Evolutionary conservation across 2,329 filamentous ascomycete species (phyloP).

Genomic region (Coleophoma cylindrospora): DNA sequence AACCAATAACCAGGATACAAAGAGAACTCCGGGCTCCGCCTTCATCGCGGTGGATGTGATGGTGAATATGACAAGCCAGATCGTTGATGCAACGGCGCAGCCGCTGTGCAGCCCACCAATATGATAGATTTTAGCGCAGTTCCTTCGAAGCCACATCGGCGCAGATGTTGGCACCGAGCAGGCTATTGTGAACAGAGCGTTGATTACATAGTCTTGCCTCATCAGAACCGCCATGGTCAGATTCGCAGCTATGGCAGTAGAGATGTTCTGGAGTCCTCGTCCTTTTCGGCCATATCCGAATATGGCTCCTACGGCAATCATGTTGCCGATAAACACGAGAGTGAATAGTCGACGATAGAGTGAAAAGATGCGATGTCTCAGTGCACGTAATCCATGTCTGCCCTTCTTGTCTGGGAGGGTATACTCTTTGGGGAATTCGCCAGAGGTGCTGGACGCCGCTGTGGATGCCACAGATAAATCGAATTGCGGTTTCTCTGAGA

Average conservation of each 20-base stretch:
- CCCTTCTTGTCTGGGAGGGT: conserved; percentile 35
- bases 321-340: conserved; percentile 44
- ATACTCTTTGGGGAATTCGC: background rate
- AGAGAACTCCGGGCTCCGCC: conserved; percentile 30
- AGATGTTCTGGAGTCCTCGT: conserved; percentile 2
- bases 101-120: conserved; percentile 50
- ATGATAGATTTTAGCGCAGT: conserved; percentile 45
- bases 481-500: background rate
- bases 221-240: conserved; percentile 42
- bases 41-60: conserved; percentile 28
- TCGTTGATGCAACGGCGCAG: conserved; percentile 38
- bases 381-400: conserved; percentile 24
- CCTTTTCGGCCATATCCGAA: conserved; percentile 15
- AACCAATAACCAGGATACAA: conserved; percentile 53
- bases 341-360: conserved; percentile 54
- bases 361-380: conserved; percentile 36
- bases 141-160: conserved; percentile 41
- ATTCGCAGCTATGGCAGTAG: conserved; percentile 12
- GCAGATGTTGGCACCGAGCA: conserved; percentile 38
- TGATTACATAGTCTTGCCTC: conserved; percentile 48
- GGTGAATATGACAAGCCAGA: conserved; percentile 39
- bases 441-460: conserved; percentile 2
- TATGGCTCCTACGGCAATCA: conserved; percentile 32
- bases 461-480: too few species aligned
- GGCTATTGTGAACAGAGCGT: conserved; percentile 39